Evolutionary conservation across 2,329 filamentous ascomycete genomes (phyloP), one percentile per base, ranked within the genome.

Genomic region (Diaporthe eres): DNA sequence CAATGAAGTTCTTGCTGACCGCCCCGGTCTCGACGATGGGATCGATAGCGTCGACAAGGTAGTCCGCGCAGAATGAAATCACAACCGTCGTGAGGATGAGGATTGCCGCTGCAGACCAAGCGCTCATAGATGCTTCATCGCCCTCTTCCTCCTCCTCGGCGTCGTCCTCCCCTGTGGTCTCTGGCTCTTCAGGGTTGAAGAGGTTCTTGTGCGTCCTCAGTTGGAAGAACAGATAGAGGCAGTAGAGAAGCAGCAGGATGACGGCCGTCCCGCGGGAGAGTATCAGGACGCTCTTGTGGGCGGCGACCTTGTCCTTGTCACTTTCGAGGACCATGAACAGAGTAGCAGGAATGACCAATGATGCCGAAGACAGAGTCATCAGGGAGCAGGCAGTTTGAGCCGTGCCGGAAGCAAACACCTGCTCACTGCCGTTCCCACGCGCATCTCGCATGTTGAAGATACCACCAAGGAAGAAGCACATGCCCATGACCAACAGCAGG

Each of bases 401-500:
- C 70, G 94, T 94, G 8, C 93, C 95, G 13, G 89, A 88, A 78
- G 95, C 94, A 84, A 96, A 97, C 19, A 81, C 86, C 82, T 96
- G 94, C 83, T 96, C 93, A 60, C 84, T 87, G 78, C 90, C 90
- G 67, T 85, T 83, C 53, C 92, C 92, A 25, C 90, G 87, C 47
- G 86, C 82, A 77, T 89, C 87, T 74, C 86, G 86, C 82, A 89
- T 89, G 85, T 92, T 91, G 77, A 88, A 88, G 76, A 95, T 86
- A 44, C 94, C 94, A 74, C 94, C 94, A 74, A 94, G 90, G 78
- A 95, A 87, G 86, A 95, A 95, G 84, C 93, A 95, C 88, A 94
- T 94, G 80, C 94, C 93, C 82, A 95, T 90, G 63, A 95, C 96
- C 31, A 98, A 91, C 10, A 98, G 90, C 78, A 98, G 93, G 85